Evolutionary conservation across 139 green algal species (phyloP), one percentile per base, ranked within the genome.

Genomic region (Coelastrella sp.): DNA sequence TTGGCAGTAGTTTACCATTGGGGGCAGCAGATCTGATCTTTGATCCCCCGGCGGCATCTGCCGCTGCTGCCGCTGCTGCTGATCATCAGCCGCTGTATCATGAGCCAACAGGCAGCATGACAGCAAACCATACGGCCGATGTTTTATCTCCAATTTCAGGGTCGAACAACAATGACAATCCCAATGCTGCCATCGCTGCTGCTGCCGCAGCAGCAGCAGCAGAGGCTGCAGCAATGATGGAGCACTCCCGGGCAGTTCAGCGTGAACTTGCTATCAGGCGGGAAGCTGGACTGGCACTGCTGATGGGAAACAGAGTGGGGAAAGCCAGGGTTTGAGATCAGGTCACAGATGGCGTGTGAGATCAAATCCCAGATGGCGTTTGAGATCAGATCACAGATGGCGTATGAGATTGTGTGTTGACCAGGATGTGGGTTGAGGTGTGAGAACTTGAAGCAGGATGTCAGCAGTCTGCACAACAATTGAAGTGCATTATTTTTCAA

Each of bases 221-320:
- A 64, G 53, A 64, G 53, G 53, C 53, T 8, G 53, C 53, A 5
- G 53, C 53, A 64, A 64, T 64, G 53, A 64, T 64, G 53, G 53
- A 64, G 53, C 19, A 19, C 2, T 64, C 53, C 5, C 27, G 53
- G 30, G 53, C 53, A 34, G 53, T 64, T 7, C 53, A 64, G 6
- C 19, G 53, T n/a, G 53, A 64, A 34, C 30, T 64, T 19, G 53
- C 53, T 1, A 64, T 64, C 6, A n/a, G 53, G 17, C 53, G 53
- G 17, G 53, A 64, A 21, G 53, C 53, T 9, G 53, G 53, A 27
- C 53, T 64, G 17, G 53, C 53, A 4, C 21, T 64, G 5, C 53
- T 64, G 7, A 64, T 64, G 53, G 53, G 53, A 9, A 27, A 21
- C 21, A 64, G 53, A 21, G 53, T 64, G 6, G 53, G 53, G 19